Evolutionary conservation across 164 flowering plant genomes (phyloP), one percentile per base, ranked within the genome.

Genomic region (Dillenia suffruticosa): DNA sequence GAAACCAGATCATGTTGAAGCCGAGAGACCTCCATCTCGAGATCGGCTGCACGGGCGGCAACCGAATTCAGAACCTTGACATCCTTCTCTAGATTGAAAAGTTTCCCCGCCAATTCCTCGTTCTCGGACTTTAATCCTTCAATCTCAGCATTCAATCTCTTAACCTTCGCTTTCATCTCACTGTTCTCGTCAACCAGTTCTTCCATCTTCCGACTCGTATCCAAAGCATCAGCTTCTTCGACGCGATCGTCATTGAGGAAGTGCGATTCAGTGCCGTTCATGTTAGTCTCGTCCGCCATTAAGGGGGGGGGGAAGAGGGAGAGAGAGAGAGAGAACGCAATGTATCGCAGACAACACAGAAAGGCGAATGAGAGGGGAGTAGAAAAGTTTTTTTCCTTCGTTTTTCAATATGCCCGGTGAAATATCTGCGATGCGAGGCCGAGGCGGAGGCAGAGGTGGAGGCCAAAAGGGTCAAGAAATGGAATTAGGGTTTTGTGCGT

Each of bases 11-110:
- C 97, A 22, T 84, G 87, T 55, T 89, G 91, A 65, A 85, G 59
- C 64, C 86, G 71, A 22, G 84, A 65, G 8, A 84, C 83, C 72
- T 86, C 86, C 0, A 73, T 76, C 73, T 90, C 97, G 1, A 90
- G 79, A 40, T 81, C 82, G 1, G 48, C 59, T 8, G 88, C 89
- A 26, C 89, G 72, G 10, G 73, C 68, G 0, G 85, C 76, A 9
- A 81, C 59, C 0, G 78, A 61, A 10, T 72, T 78, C 45, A 79
- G 49, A 9, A 72, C 74, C 64, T 58, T 81, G 9, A 67, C 32
- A 58, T 76, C 74, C 0, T 8, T 72, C 68, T 62, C 64, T 72
- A 62, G 45, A 12, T 60, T 68, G 11, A 17, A 61, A 55, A 81
- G 15, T 44, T 44, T 66, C 56, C 54, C 70, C 62, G 61, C 77